Evolutionary conservation across 2,329 filamentous ascomycete species (phyloP).

Genomic region (Microsporum audouinii): DNA sequence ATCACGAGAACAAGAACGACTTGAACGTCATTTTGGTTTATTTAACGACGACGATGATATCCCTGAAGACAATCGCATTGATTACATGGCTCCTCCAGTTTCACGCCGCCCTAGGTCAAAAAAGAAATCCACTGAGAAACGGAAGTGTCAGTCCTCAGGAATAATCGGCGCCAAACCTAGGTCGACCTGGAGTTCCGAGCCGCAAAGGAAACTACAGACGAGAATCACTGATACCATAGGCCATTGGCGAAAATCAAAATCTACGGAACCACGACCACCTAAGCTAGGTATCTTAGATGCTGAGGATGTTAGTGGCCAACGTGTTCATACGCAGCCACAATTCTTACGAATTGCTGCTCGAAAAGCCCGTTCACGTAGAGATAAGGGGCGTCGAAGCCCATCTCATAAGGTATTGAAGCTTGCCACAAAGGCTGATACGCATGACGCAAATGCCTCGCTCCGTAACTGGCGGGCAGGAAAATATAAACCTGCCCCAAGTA

Average conservation of each 20-base stretch:
- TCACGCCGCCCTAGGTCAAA: constrained; percentile 17
- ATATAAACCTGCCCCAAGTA: constrained; percentile 18
- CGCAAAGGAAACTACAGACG: constrained; percentile 25
- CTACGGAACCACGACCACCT: constrained; percentile 17
- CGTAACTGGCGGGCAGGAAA: constrained; percentile 41
- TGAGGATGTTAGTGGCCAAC: constrained; percentile 23
- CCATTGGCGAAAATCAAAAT: constrained; percentile 16
- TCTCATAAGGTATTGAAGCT: constrained; percentile 42
- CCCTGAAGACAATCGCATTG: constrained; percentile 33
- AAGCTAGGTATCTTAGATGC: constrained; percentile 43
- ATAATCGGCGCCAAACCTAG: constrained; percentile 5
- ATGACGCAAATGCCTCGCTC: constrained; percentile 42
- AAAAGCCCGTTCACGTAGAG: constrained; percentile 37
- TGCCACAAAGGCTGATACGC: constrained; percentile 42
- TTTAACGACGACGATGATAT: constrained; percentile 24
- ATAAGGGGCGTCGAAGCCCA: constrained; percentile 42
- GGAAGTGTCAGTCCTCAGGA: background rate
- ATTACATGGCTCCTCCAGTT: constrained; percentile 29
- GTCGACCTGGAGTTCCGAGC: background rate
- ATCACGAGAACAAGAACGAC: background rate
- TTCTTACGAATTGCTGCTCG: constrained; percentile 48
- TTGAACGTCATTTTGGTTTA: constrained; percentile 1
- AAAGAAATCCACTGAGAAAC: constrained; percentile 13
- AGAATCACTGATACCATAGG: constrained; percentile 27
- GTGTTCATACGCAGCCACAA: constrained; percentile 33